Evolutionary conservation across 1,139 yeast genomes (phyloP), one percentile per base, ranked within the genome.

Genomic region (Taphrina pruni): DNA sequence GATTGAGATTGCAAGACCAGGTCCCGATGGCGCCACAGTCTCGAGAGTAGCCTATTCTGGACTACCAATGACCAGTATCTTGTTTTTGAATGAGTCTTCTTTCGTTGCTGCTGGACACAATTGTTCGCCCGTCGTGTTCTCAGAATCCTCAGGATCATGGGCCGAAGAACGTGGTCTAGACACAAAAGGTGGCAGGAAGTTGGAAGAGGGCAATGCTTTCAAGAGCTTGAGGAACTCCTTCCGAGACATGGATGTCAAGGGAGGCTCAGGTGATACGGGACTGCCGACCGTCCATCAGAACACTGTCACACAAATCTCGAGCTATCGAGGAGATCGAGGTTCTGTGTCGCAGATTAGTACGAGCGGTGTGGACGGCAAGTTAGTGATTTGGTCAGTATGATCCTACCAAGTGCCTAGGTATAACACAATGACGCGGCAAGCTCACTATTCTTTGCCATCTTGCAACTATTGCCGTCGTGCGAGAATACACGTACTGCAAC

Each of bases 191-290:
- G 73, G 72, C 66, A 79, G 81, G 73, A 73, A 75, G 73, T 73
- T 83, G 80, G 85, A 82, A 72, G 82, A 79, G 67, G 81, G 79
- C 11, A 87, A 83, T 21, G 87, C 84, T 38, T 87, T 89, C 71
- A 89, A 88, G 74, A 88, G 92, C 72, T 98, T 98, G 14, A 85
- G 94, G 78, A 90, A 90, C 80, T 91, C 94, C 94, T 95, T 95
- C 81, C 88, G 92, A 79, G 97, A 94, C 79, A 83, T 94, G 84
- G 99, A 94, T 79, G 85, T 94, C 79, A 93, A 92, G 83, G 70
- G 70, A 4, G 64, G 60, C n/a, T 26, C 54, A 7, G 65, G 57
- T 14, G 80, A 84, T 50, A 83, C 84, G 69, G 85, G 85, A 65
- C 83, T 89, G 76, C 84, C 84, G 71, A 91, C 97, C 20, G 86